These are phyloP conservation scores for Antitrichia curtipendula DNA, from an alignment of 225 moss, liverwort and hornwort genomes.

Conservation along the genomic window DNA sequence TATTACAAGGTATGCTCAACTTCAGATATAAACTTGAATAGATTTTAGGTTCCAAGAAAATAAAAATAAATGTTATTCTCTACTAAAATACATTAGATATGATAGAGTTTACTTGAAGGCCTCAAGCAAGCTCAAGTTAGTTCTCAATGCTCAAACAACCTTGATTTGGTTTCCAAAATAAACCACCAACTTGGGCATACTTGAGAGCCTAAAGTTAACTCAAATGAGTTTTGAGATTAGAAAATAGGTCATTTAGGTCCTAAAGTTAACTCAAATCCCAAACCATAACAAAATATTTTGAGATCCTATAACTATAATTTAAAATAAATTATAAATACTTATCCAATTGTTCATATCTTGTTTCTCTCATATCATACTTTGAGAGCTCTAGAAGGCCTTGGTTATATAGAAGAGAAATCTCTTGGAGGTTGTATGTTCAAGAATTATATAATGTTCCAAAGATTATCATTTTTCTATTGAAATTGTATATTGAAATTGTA, in stretches of 20 bases:
- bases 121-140: not conserved
- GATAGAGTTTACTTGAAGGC: not conserved
- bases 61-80: fast-evolving
- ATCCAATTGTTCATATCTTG: not conserved
- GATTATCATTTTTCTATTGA: not conserved
- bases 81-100: not conserved
- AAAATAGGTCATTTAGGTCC: not conserved
- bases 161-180: not conserved
- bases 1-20: fast-evolving
- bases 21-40: not conserved
- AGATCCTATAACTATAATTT: not conserved
- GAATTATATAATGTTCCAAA: not conserved
- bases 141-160: not conserved
- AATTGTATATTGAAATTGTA: too few relatives aligned
- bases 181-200: not conserved
- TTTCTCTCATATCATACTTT: not conserved
- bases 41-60: not conserved
- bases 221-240: not conserved
- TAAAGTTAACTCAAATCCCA: not conserved
- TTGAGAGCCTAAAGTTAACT: not conserved
- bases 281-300: not conserved
- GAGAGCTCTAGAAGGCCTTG: not conserved
- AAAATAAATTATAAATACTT: not conserved
- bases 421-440: not conserved
- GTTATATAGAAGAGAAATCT: not conserved